Evolutionary conservation across 805 yeast genomes (phyloP), one percentile per base, ranked within the genome.

Genomic region (Myxozyma vanderwaltii): DNA sequence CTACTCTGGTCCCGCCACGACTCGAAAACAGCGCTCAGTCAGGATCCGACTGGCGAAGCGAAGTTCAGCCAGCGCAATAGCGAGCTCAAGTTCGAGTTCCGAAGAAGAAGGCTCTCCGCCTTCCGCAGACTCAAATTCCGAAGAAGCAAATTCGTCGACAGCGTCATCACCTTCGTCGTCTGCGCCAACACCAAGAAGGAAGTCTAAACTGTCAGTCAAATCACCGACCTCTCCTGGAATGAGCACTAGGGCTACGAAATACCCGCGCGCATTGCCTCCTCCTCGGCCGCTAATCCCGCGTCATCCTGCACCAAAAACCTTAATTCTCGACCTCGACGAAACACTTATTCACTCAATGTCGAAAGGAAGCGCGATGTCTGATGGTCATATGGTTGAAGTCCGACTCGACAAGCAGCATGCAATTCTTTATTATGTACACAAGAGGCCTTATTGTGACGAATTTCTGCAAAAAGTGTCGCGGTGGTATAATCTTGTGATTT

Each of bases 291-390:
- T 63, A 12, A 29, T 63, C 21, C 64, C 66, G 17, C 58, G 58
- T n/a, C 56, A 59, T n/a, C 52, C 56, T 8, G 39, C 63, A 2
- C 47, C 51, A 64, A 91, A 90, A 69, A 86, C 90, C 0, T 78
- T 94, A 31, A 88, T 94, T 0, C 77, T 94, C 24, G 99, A 94
- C 71, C 80, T 94, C 31, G 99, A 92, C 73, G 99, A 94, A 70
- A 94, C 99, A 0, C 76, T 94, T 56, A 91, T 94, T 57, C 99
- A 94, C 71, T 91, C 98, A 1, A 79, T 91, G 57, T 85, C 95
- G 4, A 79, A 95, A 58, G 80, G 82, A 1, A 70, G 74, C 43
- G 66, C 75, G 59, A 71, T 73, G 67, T 68, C 77, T 12, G 75
- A 79, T 46, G 82, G 82, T 31, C 85, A 86, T 62, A 85, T 91